Evolutionary conservation across 2,329 filamentous ascomycete genomes (phyloP), one percentile per base, ranked within the genome.

Genomic region (Fusarium sp.): DNA sequence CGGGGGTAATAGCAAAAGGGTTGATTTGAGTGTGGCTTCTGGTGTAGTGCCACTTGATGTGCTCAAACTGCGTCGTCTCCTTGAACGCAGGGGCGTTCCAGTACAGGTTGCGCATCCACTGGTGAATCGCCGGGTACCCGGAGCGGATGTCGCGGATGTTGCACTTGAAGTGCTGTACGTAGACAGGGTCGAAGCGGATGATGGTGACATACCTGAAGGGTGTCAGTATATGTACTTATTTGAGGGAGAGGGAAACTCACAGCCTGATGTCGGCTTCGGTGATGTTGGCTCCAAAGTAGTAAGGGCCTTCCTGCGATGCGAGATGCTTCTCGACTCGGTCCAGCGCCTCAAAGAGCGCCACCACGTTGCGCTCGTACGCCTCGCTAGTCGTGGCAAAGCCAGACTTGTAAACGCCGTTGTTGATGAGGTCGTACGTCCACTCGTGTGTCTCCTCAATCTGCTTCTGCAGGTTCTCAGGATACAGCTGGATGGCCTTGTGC

Each of bases 151-250:
- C 95, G 27, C 92, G 89, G 70, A 97, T 86, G 84, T 97, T 97
- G 86, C 93, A 95, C 84, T 93, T 93, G 87, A 96, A 96, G 83
- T 95, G 93, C 84, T 97, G 94, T 63, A 97, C 93, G 80, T 97
- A 97, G 77, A 94, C 93, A 33, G 88, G 87, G 83, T 95, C 93
- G 80, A 95, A 95, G 37, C 93, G 90, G 71, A 93, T 85, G 57
- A 95, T 89, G 6, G 93, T 95, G 15, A 92, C 92, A 80, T 80
- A 95, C 81, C 70, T 88, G 84, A 17, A 11, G 47, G 8, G 43
- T 20, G 61, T 33, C 10, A 30, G 22, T 15, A 20, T 14, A 6
- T 4, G 9, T 22, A 22, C 22, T 22, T 22, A 4, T 22, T 22
- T 22, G 30, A 32, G 30, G 20, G 15, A 61, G n/a, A 32, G 7